Evolutionary conservation across 768 basidiomycete genomes (phyloP).

Genomic region (Leucocoprinus sp.): DNA sequence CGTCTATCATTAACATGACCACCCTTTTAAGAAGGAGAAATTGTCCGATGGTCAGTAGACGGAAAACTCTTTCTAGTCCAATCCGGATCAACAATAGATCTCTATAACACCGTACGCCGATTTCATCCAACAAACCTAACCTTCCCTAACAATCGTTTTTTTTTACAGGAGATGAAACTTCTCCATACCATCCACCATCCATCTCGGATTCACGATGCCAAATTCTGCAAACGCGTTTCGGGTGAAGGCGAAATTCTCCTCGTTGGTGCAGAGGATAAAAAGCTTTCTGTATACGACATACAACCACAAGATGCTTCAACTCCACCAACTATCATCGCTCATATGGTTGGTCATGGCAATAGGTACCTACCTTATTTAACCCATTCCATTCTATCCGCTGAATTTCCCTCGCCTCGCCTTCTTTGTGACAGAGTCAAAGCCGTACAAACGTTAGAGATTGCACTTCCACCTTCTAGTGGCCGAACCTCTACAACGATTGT

Average conservation of each 20-base stretch:
- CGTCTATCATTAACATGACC: neutral
- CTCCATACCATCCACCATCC: slow-evolving; percentile 68
- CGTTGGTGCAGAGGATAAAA: slow-evolving; percentile 86
- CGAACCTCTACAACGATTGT: slow-evolving; percentile 49
- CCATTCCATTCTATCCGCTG: slow-evolving; percentile 7
- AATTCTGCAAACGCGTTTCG: slow-evolving; percentile 57
- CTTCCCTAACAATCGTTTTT: neutral
- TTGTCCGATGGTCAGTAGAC: slow-evolving; percentile 79
- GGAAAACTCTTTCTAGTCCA: slow-evolving; percentile 81
- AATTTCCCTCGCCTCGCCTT: too few species aligned
- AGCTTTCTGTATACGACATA: slow-evolving; percentile 69
- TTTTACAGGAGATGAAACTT: slow-evolving; percentile 64
- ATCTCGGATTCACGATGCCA: slow-evolving; percentile 78
- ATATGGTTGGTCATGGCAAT: slow-evolving; percentile 76
- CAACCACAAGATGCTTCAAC: slow-evolving; percentile 33
- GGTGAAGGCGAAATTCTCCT: slow-evolving; percentile 63
- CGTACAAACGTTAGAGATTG: slow-evolving; percentile 56
- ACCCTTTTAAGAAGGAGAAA: slow-evolving; percentile 80
- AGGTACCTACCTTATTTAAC: slow-evolving; percentile 38
- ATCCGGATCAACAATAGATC: slow-evolving; percentile 61
- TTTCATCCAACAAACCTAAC: neutral
- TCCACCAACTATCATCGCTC: slow-evolving; percentile 54
- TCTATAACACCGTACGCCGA: slow-evolving; percentile 69
- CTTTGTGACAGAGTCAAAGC: slow-evolving; percentile 62
- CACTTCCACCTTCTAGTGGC: slow-evolving; percentile 35